Base-by-base conservation (phyloP, 2,329 filamentous ascomycete species). In the Nothopassalora personata region DNA sequence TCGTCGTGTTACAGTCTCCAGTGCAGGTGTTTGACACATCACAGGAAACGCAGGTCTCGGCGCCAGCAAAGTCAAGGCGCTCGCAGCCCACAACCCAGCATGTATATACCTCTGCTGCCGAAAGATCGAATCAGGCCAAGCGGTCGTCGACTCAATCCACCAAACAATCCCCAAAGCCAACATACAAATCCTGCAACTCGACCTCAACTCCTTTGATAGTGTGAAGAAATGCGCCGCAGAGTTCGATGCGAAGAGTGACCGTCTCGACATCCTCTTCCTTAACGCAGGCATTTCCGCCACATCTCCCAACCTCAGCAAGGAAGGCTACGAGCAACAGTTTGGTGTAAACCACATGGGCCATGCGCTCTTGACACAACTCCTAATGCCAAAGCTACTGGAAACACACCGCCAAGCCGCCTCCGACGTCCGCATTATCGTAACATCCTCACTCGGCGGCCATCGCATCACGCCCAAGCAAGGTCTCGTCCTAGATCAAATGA, bases 181-280 rank as follows among this genome's bases (percentile, higher is more conserved):
- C 57, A 75, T 83, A 56, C 71, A 73, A 45, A 74, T 76, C 60
- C 67, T 84, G 8, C 68, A 74, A 10, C 75, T 81, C 28, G 81
- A 84, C 63, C 73, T 84, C 13, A 66, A 76, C 0, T 82, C 80
- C 0, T 76, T 84, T 45, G 66, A 72, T n/a, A 81, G 79, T 23
- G 48, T 51, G 3, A 74, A 72, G 5, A 62, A 70, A 2, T 80
- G 78, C 1, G 79, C 78, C 1, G 67, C 68, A 11, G 39, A 47
- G 4, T 56, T 65, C 45, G 51, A 18, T 70, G 59, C 54, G 5
- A 63, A 67, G 27, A 71, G 72, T 19, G 54, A 71, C 51, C 68
- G 76, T 0, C 62, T 79, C 1, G 76, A 78, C 60, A 73, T 78
- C 56, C 71, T 73, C 62, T 75, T 76, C 43, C 73, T 75, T 2